Evolutionary conservation across 1,139 yeast species (phyloP).

Genomic region (Hanseniaspora sp.): DNA sequence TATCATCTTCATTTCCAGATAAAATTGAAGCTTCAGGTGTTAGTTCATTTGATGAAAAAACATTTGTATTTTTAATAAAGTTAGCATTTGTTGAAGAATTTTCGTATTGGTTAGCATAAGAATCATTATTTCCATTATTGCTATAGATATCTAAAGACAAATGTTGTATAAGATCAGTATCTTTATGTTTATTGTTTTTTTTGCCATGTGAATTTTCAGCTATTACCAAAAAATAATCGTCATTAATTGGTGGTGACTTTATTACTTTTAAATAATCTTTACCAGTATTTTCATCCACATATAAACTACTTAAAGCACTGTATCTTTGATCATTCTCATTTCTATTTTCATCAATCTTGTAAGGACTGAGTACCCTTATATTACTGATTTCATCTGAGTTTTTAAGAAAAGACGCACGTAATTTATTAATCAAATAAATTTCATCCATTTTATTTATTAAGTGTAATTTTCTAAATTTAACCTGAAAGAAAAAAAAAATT

Average conservation of each 20-base stretch:
- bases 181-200: background rate
- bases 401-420: conserved; percentile 27
- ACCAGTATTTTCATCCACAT: conserved; percentile 21
- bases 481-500: too few relatives aligned
- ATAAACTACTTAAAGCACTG: conserved; percentile 20
- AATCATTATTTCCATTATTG: background rate
- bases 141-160: background rate
- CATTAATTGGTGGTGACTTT: conserved; percentile 29
- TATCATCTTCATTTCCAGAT: background rate
- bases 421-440: conserved; percentile 23
- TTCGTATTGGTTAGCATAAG: background rate
- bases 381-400: conserved; percentile 26
- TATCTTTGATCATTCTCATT: conserved; percentile 15
- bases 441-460: conserved; percentile 23
- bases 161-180: background rate
- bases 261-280: conserved; percentile 21
- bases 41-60: background rate
- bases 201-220: background rate
- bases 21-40: background rate
- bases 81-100: background rate
- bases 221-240: conserved; percentile 16
- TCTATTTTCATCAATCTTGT: conserved; percentile 16
- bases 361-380: conserved; percentile 28
- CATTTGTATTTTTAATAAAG: too few relatives aligned
- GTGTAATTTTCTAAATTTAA: too few relatives aligned